Conservation (phyloP, 1,284 basidiomycete genomes). For the Pseudozyma thailandica region DNA sequence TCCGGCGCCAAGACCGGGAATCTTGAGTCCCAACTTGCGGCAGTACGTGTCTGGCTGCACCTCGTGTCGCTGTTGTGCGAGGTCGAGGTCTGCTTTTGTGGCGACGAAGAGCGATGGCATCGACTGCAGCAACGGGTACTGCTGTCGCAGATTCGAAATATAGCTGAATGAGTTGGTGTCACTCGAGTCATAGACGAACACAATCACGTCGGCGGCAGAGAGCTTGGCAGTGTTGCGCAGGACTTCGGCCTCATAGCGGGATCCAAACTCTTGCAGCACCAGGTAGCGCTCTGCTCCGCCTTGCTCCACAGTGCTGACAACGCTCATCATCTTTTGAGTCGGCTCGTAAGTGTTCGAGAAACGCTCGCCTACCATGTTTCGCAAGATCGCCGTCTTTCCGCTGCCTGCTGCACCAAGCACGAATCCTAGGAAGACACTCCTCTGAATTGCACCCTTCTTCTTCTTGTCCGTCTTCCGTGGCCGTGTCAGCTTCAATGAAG, state of each 20-base stretch:
- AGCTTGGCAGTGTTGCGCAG: conserved; percentile 89
- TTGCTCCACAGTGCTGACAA: conserved; percentile 94
- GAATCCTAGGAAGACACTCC: conserved; percentile 74
- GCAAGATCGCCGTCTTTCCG: conserved; percentile 88
- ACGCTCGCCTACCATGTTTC: conserved; percentile 85
- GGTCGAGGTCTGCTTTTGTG: conserved; percentile 95
- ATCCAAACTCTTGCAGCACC: conserved; percentile 91
- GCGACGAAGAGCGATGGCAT: conserved; percentile 97
- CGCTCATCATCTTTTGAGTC: conserved; percentile 87
- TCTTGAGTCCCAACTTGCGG: conserved; percentile 63
- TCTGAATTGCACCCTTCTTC: conserved; percentile 70
- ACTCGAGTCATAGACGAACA: conserved; percentile 96
- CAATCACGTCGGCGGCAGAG: conserved; percentile 89
- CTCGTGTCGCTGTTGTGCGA: conserved; percentile 85
- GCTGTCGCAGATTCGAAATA: conserved; percentile 92
- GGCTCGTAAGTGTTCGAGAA: conserved; percentile 76
- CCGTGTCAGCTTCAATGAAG: conserved; percentile 62
- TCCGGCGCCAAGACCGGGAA: conserved; percentile 59
- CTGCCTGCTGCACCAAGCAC: conserved; percentile 95
- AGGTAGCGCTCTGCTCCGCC: conserved; percentile 95
- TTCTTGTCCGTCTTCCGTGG: conserved; percentile 80
- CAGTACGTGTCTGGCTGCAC: conserved; percentile 95
- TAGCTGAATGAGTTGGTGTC: conserved; percentile 99
- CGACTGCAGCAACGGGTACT: conserved; percentile 86
- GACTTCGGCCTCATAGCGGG: conserved; percentile 83